These are phyloP conservation scores for Crepidotus variabilis DNA, from an alignment of 768 basidiomycete species.

Conservation along the genomic window DNA sequence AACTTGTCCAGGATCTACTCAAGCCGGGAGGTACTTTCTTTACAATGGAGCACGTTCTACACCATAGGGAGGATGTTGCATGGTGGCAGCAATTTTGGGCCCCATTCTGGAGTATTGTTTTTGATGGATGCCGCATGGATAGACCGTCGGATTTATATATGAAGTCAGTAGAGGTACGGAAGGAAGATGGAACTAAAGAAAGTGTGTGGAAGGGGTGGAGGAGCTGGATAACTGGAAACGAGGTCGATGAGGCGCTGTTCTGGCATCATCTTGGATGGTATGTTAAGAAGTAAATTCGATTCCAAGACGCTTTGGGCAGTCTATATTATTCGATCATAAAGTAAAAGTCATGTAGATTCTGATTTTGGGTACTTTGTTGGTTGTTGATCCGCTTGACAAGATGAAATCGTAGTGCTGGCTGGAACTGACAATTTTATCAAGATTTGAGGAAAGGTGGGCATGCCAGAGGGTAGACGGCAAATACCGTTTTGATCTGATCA, in stretches of 20 bases:
- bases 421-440: too few species aligned
- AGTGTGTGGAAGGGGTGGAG: constrained; percentile 47
- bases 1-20: constrained; percentile 48
- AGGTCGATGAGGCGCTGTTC: constrained; percentile 55
- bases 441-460: too few species aligned
- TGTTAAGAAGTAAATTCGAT: constrained; percentile 32
- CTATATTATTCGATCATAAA: too few species aligned
- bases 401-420: too few species aligned
- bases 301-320: too few species aligned
- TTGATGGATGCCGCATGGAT: constrained; percentile 66
- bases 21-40: constrained; percentile 63
- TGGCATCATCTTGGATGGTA: constrained; percentile 58
- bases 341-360: too few species aligned
- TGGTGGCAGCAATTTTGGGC: constrained; percentile 78
- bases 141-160: constrained; percentile 51
- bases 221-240: constrained; percentile 46
- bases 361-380: too few species aligned
- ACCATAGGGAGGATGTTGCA: constrained; percentile 45
- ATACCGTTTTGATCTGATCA: too few species aligned
- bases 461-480: too few species aligned
- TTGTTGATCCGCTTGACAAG: too few species aligned
- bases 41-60: constrained; percentile 70
- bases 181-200: constrained; percentile 17
- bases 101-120: constrained; percentile 56
- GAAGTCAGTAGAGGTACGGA: constrained; percentile 25